Base-by-base conservation (phyloP, 305 asterid species). In the Rubia peregrina region DNA sequence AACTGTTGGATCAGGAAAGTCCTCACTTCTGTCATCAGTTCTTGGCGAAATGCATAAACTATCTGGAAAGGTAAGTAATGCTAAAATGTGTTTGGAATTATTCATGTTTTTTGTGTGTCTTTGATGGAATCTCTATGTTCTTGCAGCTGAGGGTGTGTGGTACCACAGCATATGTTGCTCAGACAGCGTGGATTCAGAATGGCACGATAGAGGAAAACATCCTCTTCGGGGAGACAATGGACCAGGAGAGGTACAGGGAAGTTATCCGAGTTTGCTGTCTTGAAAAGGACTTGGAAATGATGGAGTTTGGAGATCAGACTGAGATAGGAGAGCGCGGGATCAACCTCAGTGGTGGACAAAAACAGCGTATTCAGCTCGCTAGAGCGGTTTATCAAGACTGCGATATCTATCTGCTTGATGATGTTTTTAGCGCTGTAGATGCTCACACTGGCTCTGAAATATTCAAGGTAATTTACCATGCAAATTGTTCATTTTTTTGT, bases 281-380 rank as follows among this genome's bases (percentile, higher is more conserved):
- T 83, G 96, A 90, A 81, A 95, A 90, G 76, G 99, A 95, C 87
- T 66, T 95, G 84, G 98, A 91, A 78, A 86, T 87, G 89, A 90
- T 91, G 99, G 99, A 95, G 80, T 90, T 79, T 61, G 96, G 97
- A 38, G 99, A 95, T 76, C 97, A 91, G 77, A 95, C 99, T 7
- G 99, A 95, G 86, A 95, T 95, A 21, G 99, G 99, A 42, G 99
- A 94, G 82, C 99, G 98, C 5, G 99, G 99, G 21, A 94, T 94
- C 74, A 94, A 94, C 70, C 88, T 94, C 71, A 94, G 99, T 38
- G 98, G 99, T 16, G 99, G 99, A 42, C 99, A 94, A 80, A 94
- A 94, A 80, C 99, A 94, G 83, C 71, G 97, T 26, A 84, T 95
- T 76, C 99, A 95, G 62, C 97, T 95, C 33, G 99, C 99, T 0